A percentile compares a stretch with the other conserved stretches of the same genome.
Conservation (phyloP, 2,329 filamentous ascomycete species). For the Proliferodiscus dingleyae region DNA sequence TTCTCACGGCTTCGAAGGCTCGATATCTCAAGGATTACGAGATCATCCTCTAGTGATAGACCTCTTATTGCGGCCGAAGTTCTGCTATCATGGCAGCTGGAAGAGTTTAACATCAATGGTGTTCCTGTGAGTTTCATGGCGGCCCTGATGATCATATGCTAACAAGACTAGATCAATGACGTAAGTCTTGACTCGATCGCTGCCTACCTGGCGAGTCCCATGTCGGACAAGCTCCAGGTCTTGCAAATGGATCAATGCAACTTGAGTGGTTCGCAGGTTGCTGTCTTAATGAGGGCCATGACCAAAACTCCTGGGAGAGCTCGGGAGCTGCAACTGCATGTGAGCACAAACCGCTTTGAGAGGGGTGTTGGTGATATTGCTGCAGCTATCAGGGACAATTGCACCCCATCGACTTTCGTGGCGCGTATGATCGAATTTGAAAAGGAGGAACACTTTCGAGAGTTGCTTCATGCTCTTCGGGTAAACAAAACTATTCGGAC, state of each 20-base stretch:
- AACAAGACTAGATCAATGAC: slow-evolving; percentile 45
- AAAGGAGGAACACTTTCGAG: slow-evolving; percentile 45
- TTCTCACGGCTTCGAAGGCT: slow-evolving; percentile 63
- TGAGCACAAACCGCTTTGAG: slow-evolving; percentile 51
- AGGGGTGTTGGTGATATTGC: slow-evolving; percentile 47
- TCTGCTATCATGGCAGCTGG: slow-evolving; percentile 60
- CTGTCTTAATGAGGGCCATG: slow-evolving; percentile 61
- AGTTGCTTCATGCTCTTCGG: slow-evolving; percentile 56
- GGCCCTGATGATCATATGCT: slow-evolving; percentile 5
- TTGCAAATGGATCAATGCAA: slow-evolving; percentile 64
- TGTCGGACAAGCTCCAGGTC: slow-evolving; percentile 55
- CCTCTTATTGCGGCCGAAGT: slow-evolving; percentile 62
- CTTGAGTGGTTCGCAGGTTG: slow-evolving; percentile 59
- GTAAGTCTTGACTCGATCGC: slow-evolving; percentile 61
- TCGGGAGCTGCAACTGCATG: slow-evolving; percentile 59
- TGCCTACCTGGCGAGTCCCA: slow-evolving; percentile 56
- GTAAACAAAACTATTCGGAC: slow-evolving; percentile 58
- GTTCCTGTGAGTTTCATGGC: slow-evolving; percentile 40
- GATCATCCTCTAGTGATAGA: slow-evolving; percentile 58
- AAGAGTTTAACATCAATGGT: slow-evolving; percentile 61
- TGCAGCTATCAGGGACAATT: slow-evolving; percentile 44
- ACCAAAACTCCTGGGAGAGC: slow-evolving; percentile 42
- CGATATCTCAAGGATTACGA: slow-evolving; percentile 59
- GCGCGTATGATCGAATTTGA: slow-evolving; percentile 62
- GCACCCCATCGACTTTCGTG: slow-evolving; percentile 58